Base-by-base conservation (phyloP, 148 eudicot genomes). In the Simmondsia chinensis region DNA sequence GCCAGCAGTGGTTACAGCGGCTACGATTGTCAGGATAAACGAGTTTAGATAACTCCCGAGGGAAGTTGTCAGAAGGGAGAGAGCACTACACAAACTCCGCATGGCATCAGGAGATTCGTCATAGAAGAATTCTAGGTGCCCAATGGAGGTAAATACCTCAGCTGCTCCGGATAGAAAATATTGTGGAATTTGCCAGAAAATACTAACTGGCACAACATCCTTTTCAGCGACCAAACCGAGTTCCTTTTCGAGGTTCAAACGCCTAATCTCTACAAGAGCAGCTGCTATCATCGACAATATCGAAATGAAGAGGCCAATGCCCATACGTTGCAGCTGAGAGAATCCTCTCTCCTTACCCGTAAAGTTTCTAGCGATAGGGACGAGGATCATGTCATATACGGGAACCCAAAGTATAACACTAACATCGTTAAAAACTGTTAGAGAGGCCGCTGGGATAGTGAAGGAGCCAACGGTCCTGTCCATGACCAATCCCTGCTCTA, bases 181-280 rank as follows among this genome's bases (percentile, higher is more conserved):
- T 24, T 80, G 94, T 0, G 94, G 88, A 28, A 80, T 70, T 46
- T 76, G 94, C 94, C 94, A 84, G 36, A 84, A 69, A 9, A 84
- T 69, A 9, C 54, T 66, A 19, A 65, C 47, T 38, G 64, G 64
- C 25, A 47, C 55, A 0, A 50, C 21, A 16, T 25, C 59, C 2
- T 35, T 32, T 13, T 59, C 17, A 18, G 52, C 59, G 2, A 59
- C 46, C 36, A 59, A 47, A 26, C 42, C 45, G 0, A 58, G 50
- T 32, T 66, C 56, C 25, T 54, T 43, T 13, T 56, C 71, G 8
- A 66, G 23, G 3, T 59, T 43, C 29, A 66, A 24, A 6, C 61
- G 71, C 19, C 28, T 42, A 22, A 69, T 43, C 60, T 84, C 94
- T 14, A 84, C 57, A 41, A 65, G 11, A 15, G 72, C 87, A 2